Evolutionary conservation across 1,284 basidiomycete species (phyloP).

Genomic region (Rhizopogon parksii): DNA sequence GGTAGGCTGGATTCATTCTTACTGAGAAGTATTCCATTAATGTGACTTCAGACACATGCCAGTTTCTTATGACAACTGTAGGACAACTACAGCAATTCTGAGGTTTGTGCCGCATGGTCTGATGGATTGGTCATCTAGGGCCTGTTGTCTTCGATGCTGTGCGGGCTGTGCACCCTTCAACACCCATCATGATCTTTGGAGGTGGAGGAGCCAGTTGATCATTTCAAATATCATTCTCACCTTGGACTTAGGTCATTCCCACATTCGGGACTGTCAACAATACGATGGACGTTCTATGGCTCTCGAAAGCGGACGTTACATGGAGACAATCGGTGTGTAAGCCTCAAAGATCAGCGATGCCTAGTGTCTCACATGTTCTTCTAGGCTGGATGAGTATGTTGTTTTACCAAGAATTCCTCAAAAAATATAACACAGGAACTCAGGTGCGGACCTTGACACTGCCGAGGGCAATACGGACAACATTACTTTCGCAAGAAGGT

Average conservation of each 20-base stretch:
- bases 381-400: constrained; percentile 30
- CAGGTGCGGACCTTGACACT: constrained; percentile 48
- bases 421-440: background rate
- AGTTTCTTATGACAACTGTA: constrained; percentile 55
- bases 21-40: background rate
- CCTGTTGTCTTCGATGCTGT: constrained; percentile 69
- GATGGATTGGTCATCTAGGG: constrained; percentile 34
- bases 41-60: constrained; percentile 57
- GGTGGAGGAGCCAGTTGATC: constrained; percentile 27
- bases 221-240: background rate
- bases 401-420: background rate
- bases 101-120: background rate
- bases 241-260: constrained; percentile 51
- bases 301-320: constrained; percentile 77
- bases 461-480: constrained; percentile 35
- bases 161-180: constrained; percentile 60
- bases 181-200: constrained; percentile 78
- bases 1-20: constrained; percentile 34
- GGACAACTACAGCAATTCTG: constrained; percentile 5
- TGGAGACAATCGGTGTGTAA: constrained; percentile 73
- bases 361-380: background rate
- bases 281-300: constrained; percentile 60
- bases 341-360: background rate
- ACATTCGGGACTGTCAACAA: constrained; percentile 71
- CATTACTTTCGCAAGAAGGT: constrained; percentile 60